A percentile compares a stretch with the other conserved stretches of the same genome.
Evolutionary conservation across 768 basidiomycete species (phyloP).

Genomic region (Tremella mesenterica): DNA sequence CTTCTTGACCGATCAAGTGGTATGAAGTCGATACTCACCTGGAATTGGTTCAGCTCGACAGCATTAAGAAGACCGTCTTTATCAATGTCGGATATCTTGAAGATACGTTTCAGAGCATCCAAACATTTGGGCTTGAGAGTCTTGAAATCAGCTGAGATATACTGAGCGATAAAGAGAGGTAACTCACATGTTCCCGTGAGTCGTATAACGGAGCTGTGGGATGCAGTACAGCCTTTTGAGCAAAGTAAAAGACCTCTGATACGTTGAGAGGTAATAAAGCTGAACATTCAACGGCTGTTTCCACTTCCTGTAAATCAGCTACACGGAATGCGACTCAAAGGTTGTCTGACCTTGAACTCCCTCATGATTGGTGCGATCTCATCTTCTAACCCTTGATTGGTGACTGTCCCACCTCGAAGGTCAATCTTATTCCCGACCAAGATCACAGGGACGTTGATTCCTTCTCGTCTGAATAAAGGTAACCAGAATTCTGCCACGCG

Average conservation of each 20-base stretch:
- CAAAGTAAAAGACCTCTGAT: constrained; percentile 96
- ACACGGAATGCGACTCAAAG: neutral
- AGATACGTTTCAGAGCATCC: constrained; percentile 81
- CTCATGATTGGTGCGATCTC: constrained; percentile 96
- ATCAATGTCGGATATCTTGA: constrained; percentile 88
- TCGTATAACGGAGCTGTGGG: constrained; percentile 96
- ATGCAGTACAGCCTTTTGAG: constrained; percentile 93
- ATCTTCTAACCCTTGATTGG: constrained; percentile 85
- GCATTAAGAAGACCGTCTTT: constrained; percentile 88
- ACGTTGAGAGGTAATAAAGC: constrained; percentile 82
- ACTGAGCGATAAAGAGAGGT: neutral
- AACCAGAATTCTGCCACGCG: constrained; percentile 98
- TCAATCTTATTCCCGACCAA: constrained; percentile 99
- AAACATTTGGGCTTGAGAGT: constrained; percentile 86
- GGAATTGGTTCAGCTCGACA: constrained; percentile 90
- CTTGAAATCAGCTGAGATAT: constrained; percentile 45
- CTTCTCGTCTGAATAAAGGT: constrained; percentile 84
- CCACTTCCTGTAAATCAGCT: constrained; percentile 68
- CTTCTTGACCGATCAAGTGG: neutral
- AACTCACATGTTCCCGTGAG: constrained; percentile 78
- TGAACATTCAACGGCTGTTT: constrained; percentile 91
- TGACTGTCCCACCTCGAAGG: constrained; percentile 81
- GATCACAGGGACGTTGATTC: constrained; percentile 96
- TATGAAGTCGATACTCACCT: constrained; percentile 51
- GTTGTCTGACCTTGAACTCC: constrained; percentile 75